Base-by-base conservation (phyloP, 139 green algal genomes). In the Haematococcus sp. region DNA sequence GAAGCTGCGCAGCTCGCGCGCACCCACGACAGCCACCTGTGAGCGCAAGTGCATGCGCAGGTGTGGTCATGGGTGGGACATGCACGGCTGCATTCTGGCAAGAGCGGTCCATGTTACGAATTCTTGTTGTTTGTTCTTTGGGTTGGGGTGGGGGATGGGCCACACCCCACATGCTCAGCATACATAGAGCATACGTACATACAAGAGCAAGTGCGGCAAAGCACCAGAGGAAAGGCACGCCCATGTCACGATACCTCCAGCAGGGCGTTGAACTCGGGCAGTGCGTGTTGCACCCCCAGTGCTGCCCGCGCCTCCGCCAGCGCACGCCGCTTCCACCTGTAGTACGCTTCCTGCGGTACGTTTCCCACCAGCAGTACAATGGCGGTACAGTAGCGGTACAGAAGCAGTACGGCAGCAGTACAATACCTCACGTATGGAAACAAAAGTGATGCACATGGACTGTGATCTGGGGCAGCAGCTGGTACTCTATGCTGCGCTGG, bases 191-290 rank as follows among this genome's bases (percentile, higher is more conserved):
- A 19, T 11, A 49, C 7, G 7, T 7, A 7, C 40, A 49, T 19
- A 49, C 40, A 49, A 49, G 7, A 49, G 40, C 11, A 49, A 11
- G 40, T 49, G 11, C 11, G 7, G 7, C 40, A 7, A 49, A 11
- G 7, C 40, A 49, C 28, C 27, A 74, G 25, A 44, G 52, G 43
- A 4, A 63, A 43, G 46, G 20, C 34, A 31, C 40, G 2, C n/a
- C n/a, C n/a, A n/a, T n/a, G n/a, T n/a, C n/a, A 4, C 43, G 27
- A 7, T 17, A 74, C 66, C 32, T 59, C 40, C 67, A 80, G 58
- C 66, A 80, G 59, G 0, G 64, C 74, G 31, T 65, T 75, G 66
- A 80, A 80, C 22, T 35, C 58, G 0, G 74, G 67, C 22, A 80
- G 74, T 25, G 17, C 30, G 13, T 58, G 49, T 58, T 75, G 67